Evolutionary conservation across 805 yeast genomes (phyloP).

Genomic region (Myxozyma geophila): DNA sequence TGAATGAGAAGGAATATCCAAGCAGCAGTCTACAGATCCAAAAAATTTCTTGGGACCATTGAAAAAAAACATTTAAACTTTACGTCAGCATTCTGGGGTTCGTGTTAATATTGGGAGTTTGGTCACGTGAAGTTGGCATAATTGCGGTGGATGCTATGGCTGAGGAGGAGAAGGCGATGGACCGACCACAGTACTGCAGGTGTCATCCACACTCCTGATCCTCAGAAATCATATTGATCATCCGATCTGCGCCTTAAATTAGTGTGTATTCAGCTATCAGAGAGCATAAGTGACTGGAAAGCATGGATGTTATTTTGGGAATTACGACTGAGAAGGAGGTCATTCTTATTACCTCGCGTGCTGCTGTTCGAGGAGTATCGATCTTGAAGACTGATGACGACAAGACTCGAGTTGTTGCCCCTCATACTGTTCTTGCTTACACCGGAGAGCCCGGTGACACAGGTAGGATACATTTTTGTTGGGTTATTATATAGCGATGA

Average conservation of each 20-base stretch:
- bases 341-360: constrained; percentile 90
- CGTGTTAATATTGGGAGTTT: neutral
- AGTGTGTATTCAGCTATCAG: neutral
- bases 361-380: constrained; percentile 88
- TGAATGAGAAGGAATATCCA: neutral
- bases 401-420: constrained; percentile 74
- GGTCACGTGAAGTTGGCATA: constrained; percentile 10
- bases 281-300: neutral
- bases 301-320: constrained; percentile 93
- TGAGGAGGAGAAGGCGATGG: constrained; percentile 8
- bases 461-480: constrained; percentile 40
- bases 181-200: constrained; percentile 7
- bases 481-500: neutral
- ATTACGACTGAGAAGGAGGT: constrained; percentile 80
- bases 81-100: constrained; percentile 5
- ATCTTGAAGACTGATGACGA: constrained; percentile 77
- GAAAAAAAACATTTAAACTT: constrained; percentile 9
- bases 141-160: constrained; percentile 4
- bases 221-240: neutral
- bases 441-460: constrained; percentile 98
- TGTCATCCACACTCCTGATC: constrained; percentile 13
- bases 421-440: constrained; percentile 80
- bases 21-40: neutral
- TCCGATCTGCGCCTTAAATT: neutral
- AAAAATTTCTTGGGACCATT: neutral